Evolutionary conservation across 345 rosid species (phyloP).

Genomic region (Aegle marmelos): DNA sequence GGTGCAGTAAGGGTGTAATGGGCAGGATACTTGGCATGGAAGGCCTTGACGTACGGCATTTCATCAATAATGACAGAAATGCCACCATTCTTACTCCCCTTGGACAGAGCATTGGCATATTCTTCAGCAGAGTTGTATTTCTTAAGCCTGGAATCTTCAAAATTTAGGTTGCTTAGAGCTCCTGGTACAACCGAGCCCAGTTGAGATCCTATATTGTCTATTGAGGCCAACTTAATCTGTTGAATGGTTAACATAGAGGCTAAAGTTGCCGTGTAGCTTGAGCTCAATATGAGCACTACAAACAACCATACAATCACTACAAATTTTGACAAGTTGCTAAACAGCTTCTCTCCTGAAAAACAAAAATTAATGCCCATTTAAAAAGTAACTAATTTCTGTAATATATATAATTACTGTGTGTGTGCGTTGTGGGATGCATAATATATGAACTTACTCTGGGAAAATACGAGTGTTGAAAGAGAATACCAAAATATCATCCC

Average conservation of each 20-base stretch:
- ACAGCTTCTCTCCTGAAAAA: conserved; percentile 10
- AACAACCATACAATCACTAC: conserved; percentile 34
- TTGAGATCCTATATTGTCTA: not conserved
- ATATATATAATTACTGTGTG: no score
- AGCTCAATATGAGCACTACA: conserved; percentile 32
- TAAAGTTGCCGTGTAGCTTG: conserved; percentile 28
- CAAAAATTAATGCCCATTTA: no score
- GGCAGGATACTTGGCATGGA: not conserved
- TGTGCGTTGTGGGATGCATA: not conserved
- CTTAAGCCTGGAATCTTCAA: not conserved
- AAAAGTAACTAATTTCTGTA: no score
- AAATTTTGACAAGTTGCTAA: conserved; percentile 38
- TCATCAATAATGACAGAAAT: conserved; percentile 37
- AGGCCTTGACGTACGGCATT: conserved; percentile 23
- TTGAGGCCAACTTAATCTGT: not conserved
- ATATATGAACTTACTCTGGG: not conserved
- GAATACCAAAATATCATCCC: conserved; percentile 11
- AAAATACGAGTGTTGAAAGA: conserved; percentile 1
- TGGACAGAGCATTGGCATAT: not conserved
- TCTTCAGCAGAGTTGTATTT: not conserved
- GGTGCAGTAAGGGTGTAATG: not conserved
- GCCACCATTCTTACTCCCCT: conserved; percentile 19
- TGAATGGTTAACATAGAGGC: not conserved
- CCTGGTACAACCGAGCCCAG: no score
- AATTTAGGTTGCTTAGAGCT: not conserved